A percentile compares a stretch with the other conserved stretches of the same genome.
These are phyloP conservation scores for Astrephomene gubernaculifera DNA, from an alignment of 139 green algal genomes.

Conservation along the genomic window DNA sequence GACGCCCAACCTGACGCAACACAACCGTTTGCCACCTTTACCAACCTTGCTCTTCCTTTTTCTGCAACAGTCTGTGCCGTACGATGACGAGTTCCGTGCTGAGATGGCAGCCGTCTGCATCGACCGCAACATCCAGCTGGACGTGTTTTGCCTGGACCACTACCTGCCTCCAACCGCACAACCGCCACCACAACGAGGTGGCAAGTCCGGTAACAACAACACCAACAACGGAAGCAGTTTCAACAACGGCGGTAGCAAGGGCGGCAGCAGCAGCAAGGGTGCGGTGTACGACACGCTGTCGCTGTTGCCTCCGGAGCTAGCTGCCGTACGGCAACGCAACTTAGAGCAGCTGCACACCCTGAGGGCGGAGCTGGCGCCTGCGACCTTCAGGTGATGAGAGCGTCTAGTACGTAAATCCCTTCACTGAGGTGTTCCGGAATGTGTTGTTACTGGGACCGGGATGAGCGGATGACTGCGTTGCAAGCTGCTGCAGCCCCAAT, in stretches of 20 bases:
- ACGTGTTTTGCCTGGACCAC: conserved; percentile 19
- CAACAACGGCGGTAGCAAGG: too few species aligned
- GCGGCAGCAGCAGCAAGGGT: neutral
- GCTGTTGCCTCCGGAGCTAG: neutral
- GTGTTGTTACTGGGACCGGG: too few species aligned
- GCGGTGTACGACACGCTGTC: neutral
- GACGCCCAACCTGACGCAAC: too few species aligned
- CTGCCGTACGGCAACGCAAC: neutral
- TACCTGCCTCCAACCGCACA: conserved; percentile 1
- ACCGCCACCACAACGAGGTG: neutral
- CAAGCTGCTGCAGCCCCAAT: too few species aligned
- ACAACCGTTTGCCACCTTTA: too few species aligned
- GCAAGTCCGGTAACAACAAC: too few species aligned
- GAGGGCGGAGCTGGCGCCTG: conserved; percentile 1
- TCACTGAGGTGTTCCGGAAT: too few species aligned
- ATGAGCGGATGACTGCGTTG: too few species aligned
- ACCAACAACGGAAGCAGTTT: too few species aligned
- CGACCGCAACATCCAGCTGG: neutral
- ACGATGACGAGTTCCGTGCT: conserved; percentile 21
- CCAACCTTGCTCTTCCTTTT: too few species aligned
- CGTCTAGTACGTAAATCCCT: too few species aligned
- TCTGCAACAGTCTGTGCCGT: conserved; percentile 35
- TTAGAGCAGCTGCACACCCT: conserved; percentile 25
- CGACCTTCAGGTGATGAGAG: neutral
- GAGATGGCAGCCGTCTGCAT: neutral